Conservation (phyloP, 331 rosid genomes). For the Malus hybrid region DNA sequence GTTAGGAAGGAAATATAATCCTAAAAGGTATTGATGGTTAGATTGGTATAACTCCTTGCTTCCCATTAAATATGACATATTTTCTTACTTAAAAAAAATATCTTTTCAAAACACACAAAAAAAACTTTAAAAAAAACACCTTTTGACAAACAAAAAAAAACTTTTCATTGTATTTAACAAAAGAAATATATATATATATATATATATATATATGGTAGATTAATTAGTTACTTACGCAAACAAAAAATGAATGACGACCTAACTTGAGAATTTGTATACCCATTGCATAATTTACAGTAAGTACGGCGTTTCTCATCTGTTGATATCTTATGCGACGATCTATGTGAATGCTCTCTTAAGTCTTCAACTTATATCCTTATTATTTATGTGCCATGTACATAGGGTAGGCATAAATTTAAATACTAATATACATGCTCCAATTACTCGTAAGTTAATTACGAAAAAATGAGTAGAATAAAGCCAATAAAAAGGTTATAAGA, state of each 20-base stretch:
- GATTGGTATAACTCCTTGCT: too few relatives aligned
- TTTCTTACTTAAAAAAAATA: too few relatives aligned
- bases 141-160: too few relatives aligned
- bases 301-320: too few relatives aligned
- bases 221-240: too few relatives aligned
- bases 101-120: too few relatives aligned
- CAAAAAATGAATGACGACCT: not conserved
- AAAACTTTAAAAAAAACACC: too few relatives aligned
- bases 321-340: not conserved
- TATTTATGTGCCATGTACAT: not conserved
- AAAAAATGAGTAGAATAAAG: not conserved
- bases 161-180: too few relatives aligned
- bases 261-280: not conserved
- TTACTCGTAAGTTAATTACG: not conserved
- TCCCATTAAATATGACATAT: too few relatives aligned
- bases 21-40: too few relatives aligned
- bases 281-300: not conserved
- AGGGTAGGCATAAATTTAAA: not conserved
- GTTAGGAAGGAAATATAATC: too few relatives aligned
- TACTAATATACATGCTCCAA: not conserved
- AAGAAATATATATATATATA: too few relatives aligned
- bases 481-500: conserved; percentile 18
- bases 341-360: not conserved
- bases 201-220: not conserved
- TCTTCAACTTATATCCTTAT: not conserved